Base-by-base conservation (phyloP, 345 rosid species). In the Brassica cretica region DNA sequence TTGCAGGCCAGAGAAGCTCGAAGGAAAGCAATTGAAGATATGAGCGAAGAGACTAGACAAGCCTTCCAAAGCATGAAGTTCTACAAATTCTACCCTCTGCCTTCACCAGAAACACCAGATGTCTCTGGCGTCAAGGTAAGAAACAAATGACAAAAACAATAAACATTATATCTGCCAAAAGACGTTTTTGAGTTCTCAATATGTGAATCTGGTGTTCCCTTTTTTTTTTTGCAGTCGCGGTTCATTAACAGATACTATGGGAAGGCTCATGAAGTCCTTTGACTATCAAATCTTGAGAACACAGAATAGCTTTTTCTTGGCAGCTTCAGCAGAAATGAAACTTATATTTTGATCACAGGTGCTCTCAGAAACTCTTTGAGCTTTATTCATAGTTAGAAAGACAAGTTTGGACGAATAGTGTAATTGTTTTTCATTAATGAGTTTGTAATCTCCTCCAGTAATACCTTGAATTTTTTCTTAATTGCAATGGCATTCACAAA, bases 181-280 rank as follows among this genome's bases (percentile, higher is more conserved):
- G 18, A n/a, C 56, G 56, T n/a, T 46, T 51, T 51, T 51, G 56
- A 51, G 56, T 51, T 27, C 19, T 49, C 25, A 63, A 58, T 27
- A 55, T 25, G 29, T 74, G 10, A 58, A 33, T 25, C 37, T 62
- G 3, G 8, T 37, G 44, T 56, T 25, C 63, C 24, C 55, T 66
- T 1, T 33, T 11, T 33, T 8, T 1, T 35, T 51, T 77, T 80
- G 93, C 93, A 95, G 98, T 87, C 87, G 8, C 80, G 86, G 6
- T 91, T 91, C 83, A 89, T 95, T 67, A 95, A 93, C 86, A 82
- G 99, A 75, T 95, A 95, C 68, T 95, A 93, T 8, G 89, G 99
- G 37, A 93, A 89, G 81, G 99, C 99, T 8, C 91, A 91, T 6
- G 85, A 91, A 80, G 78, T 93, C 74, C 87, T 94, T 46, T 95